Percentiles rank a stretch among this genome's conserved stretches.
Conservation (phyloP, 2,329 filamentous ascomycete species). For the Trichoderma breve region DNA sequence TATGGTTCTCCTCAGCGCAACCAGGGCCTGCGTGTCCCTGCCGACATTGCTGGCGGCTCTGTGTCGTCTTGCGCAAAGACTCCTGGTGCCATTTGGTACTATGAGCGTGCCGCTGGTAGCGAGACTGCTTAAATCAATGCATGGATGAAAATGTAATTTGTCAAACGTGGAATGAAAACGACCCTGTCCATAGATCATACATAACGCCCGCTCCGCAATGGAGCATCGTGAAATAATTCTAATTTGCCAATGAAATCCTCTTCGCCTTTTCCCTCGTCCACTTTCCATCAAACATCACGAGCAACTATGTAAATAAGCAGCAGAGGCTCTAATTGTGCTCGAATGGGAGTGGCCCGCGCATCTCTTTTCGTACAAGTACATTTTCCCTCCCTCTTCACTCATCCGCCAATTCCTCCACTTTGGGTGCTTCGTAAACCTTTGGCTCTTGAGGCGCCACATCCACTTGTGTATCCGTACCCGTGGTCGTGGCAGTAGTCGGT, state of each 20-base stretch:
- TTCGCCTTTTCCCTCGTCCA: background rate
- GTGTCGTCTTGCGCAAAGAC: constrained; percentile 55
- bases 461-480: constrained; percentile 55
- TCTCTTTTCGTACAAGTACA: constrained; percentile 10
- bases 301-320: background rate
- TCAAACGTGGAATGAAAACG: background rate
- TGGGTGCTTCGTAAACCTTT: constrained; percentile 49
- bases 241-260: background rate
- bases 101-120: constrained; percentile 43
- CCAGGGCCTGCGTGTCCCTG: constrained; percentile 43
- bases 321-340: background rate
- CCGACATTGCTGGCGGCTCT: constrained; percentile 47
- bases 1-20: constrained; percentile 55
- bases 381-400: constrained; percentile 40
- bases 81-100: constrained; percentile 53
- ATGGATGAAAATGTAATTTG: background rate
- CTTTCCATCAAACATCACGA: background rate
- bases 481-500: constrained; percentile 55
- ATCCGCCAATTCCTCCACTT: constrained; percentile 52
- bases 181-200: constrained; percentile 11
- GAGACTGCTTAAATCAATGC: constrained; percentile 22
- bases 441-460: constrained; percentile 42
- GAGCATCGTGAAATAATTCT: constrained; percentile 11
- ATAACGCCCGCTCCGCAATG: background rate
- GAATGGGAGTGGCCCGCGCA: background rate